Evolutionary conservation across 495 filamentous ascomycete species (phyloP).

Genomic region (Daldinia caldariorum): DNA sequence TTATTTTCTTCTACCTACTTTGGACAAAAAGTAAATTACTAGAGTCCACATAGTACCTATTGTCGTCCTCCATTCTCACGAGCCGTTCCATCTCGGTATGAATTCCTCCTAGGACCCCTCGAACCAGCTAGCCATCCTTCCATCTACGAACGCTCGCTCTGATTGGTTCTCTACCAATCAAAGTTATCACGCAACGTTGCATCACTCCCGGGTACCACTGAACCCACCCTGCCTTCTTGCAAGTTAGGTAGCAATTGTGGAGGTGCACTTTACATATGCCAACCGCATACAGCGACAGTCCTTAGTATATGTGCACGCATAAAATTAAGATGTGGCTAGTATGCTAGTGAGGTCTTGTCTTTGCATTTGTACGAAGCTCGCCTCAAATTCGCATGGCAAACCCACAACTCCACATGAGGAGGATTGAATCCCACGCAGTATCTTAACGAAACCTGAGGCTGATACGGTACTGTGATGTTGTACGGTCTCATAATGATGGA

Average conservation of each 20-base stretch:
- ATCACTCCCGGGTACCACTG: slow-evolving; percentile 30
- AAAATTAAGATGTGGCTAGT: slow-evolving; percentile 32
- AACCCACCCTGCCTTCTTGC: slow-evolving; percentile 19
- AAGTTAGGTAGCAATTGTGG: slow-evolving; percentile 29
- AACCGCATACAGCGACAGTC: slow-evolving; percentile 11
- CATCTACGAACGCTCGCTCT: slow-evolving; percentile 8
- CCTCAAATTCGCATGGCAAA: slow-evolving; percentile 1
- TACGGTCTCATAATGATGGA: slow-evolving; percentile 28
- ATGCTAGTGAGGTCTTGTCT: slow-evolving; percentile 25
- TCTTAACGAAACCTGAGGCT: slow-evolving; percentile 37
- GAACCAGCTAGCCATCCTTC: slow-evolving; percentile 22
- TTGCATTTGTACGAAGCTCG: slow-evolving; percentile 4
- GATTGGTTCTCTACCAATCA: slow-evolving; percentile 34
- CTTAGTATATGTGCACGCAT: slow-evolving; percentile 22
- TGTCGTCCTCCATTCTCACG: neutral
- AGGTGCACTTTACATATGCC: slow-evolving; percentile 21
- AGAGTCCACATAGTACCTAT: neutral
- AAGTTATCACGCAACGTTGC: slow-evolving; percentile 41
- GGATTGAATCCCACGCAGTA: slow-evolving; percentile 28
- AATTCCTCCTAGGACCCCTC: slow-evolving; percentile 10
- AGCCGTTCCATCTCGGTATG: slow-evolving; percentile 1
- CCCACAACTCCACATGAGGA: slow-evolving; percentile 19
- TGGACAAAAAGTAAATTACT: neutral
- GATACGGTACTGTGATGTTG: slow-evolving; percentile 25
- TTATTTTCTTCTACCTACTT: slow-evolving; percentile 7